These are phyloP conservation scores for Stemphylium vesicarium DNA, from an alignment of 2,329 filamentous ascomycete genomes.

Conservation along the genomic window DNA sequence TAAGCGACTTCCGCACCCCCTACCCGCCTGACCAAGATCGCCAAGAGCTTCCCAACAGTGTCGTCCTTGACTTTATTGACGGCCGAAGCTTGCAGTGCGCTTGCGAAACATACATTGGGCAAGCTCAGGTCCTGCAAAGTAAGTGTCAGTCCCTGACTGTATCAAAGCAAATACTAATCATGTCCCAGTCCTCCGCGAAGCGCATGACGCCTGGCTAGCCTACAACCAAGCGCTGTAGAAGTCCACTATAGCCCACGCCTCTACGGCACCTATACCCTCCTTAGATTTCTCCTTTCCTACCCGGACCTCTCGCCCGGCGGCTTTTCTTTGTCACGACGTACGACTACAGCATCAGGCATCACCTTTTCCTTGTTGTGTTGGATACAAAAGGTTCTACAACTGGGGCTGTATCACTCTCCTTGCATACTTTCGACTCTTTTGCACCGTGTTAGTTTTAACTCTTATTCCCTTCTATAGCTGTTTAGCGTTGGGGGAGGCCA, in stretches of 20 bases:
- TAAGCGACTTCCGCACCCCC: conserved; percentile 81
- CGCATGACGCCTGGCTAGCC: conserved; percentile 47
- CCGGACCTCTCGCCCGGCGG: not conserved
- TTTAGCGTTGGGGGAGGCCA: conserved; percentile 11
- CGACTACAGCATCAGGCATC: conserved; percentile 16
- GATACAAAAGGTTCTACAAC: conserved; percentile 11
- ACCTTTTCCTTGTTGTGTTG: conserved; percentile 16
- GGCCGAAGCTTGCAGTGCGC: conserved; percentile 69
- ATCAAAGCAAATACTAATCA: conserved; percentile 17
- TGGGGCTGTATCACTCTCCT: conserved; percentile 9
- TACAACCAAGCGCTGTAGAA: conserved; percentile 35
- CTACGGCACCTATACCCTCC: conserved; percentile 8
- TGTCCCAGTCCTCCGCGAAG: conserved; percentile 43
- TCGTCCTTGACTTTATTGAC: conserved; percentile 67
- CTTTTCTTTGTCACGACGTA: conserved; percentile 17
- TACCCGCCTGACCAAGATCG: conserved; percentile 87
- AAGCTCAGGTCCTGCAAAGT: conserved; percentile 48
- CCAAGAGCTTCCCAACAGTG: conserved; percentile 90
- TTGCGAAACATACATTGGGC: conserved; percentile 44
- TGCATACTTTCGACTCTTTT: conserved; percentile 4
- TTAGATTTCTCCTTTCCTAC: conserved; percentile 10
- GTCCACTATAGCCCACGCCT: not conserved
- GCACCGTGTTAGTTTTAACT: not conserved
- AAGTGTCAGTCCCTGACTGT: conserved; percentile 11
- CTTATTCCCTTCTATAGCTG: conserved; percentile 18